These are phyloP conservation scores for Penicillium soppii DNA, from an alignment of 495 filamentous ascomycete species.

Conservation along the genomic window DNA sequence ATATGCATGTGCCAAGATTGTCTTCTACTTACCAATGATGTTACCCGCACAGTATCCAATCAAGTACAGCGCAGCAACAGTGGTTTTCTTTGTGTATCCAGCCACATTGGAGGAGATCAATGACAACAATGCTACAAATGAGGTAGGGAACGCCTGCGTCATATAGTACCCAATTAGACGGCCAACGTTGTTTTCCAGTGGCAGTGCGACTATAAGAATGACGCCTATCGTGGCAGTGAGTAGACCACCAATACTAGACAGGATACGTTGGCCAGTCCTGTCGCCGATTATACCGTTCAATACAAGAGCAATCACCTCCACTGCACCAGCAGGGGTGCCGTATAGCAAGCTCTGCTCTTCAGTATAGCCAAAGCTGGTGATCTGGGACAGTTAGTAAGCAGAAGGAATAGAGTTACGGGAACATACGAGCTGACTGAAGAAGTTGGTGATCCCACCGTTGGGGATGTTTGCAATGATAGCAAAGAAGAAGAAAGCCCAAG, in stretches of 20 bases:
- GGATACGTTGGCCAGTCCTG: slow-evolving; percentile 53
- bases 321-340: slow-evolving; percentile 62
- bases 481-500: slow-evolving; percentile 41
- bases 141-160: slow-evolving; percentile 56
- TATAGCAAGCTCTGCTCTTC: slow-evolving; percentile 63
- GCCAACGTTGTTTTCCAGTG: slow-evolving; percentile 56
- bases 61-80: slow-evolving; percentile 65
- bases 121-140: slow-evolving; percentile 45
- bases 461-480: slow-evolving; percentile 37
- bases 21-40: slow-evolving; percentile 39
- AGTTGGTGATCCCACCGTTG: slow-evolving; percentile 53
- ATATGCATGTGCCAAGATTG: neutral
- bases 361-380: slow-evolving; percentile 50
- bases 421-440: slow-evolving; percentile 54
- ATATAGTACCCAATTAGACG: slow-evolving; percentile 65
- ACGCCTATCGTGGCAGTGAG: slow-evolving; percentile 50
- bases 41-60: slow-evolving; percentile 56
- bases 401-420: neutral
- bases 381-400: slow-evolving; percentile 19
- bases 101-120: slow-evolving; percentile 64
- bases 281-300: slow-evolving; percentile 61
- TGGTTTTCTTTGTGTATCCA: slow-evolving; percentile 73
- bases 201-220: slow-evolving; percentile 64
- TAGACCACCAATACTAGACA: slow-evolving; percentile 42
- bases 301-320: slow-evolving; percentile 63